Evolutionary conservation across 345 rosid species (phyloP).

Genomic region (Hibiscus tridactylites): DNA sequence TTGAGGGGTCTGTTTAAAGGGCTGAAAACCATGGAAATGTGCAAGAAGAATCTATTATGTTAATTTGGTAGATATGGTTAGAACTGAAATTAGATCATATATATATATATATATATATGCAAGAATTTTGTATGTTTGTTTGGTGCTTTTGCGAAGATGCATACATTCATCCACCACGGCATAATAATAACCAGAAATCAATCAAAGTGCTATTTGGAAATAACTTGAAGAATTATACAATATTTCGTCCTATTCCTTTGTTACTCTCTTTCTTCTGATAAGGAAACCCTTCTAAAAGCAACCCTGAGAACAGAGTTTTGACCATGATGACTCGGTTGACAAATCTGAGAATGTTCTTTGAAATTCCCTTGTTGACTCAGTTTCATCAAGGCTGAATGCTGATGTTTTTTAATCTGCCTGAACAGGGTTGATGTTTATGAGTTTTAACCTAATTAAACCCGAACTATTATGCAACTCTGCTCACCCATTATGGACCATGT

Average conservation of each 20-base stretch:
- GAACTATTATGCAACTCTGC: background rate
- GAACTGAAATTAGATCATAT: background rate
- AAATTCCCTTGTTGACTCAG: background rate
- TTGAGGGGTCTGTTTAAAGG: background rate
- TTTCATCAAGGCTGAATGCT: too few relatives aligned
- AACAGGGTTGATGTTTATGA: background rate
- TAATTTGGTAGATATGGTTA: conserved; percentile 5
- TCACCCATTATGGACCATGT: background rate
- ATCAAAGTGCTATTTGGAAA: background rate
- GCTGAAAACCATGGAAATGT: background rate
- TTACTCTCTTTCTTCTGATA: too few relatives aligned
- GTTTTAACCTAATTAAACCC: background rate
- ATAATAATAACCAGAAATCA: background rate
- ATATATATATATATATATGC: background rate
- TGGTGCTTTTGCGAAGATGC: background rate
- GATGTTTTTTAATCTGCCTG: too few relatives aligned
- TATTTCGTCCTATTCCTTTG: too few relatives aligned
- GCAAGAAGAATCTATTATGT: background rate
- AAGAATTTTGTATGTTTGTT: conserved; percentile 3
- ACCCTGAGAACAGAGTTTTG: too few relatives aligned
- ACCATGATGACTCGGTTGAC: too few relatives aligned
- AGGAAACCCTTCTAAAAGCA: too few relatives aligned
- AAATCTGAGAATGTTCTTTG: too few relatives aligned
- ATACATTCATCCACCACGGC: background rate
- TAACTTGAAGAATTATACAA: background rate